phyloP scores from a whole-genome alignment of 495 filamentous ascomycete genomes.

The Cryomyces antarcticus region DNA sequence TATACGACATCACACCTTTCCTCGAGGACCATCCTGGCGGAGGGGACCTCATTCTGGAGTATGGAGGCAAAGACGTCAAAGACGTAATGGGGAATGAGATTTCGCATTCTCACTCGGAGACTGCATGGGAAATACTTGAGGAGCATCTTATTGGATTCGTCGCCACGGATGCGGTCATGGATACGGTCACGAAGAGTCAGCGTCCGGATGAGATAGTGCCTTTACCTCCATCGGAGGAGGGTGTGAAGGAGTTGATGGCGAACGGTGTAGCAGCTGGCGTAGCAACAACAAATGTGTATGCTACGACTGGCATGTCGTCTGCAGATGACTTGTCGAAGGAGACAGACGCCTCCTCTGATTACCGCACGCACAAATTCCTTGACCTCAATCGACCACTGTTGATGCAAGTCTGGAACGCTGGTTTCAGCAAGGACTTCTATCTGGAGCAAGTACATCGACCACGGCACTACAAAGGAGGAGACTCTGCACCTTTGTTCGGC shows the following conservation, averaged over 20 bases:
- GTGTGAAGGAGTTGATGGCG: slow-evolving; percentile 18
- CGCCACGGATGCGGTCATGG: slow-evolving; percentile 22
- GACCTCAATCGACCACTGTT: slow-evolving; percentile 76
- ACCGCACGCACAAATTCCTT: slow-evolving; percentile 75
- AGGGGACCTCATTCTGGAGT: slow-evolving; percentile 68
- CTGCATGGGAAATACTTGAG: slow-evolving; percentile 84
- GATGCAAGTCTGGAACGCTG: slow-evolving; percentile 71
- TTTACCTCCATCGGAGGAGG: slow-evolving; percentile 20
- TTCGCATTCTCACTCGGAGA: slow-evolving; percentile 70
- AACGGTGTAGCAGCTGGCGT: slow-evolving; percentile 12
- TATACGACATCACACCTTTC: slow-evolving; percentile 89
- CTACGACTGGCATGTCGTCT: slow-evolving; percentile 64
- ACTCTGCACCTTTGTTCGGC: slow-evolving; percentile 85
- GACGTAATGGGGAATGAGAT: slow-evolving; percentile 65
- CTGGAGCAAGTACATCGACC: slow-evolving; percentile 90
- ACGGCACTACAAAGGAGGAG: slow-evolving; percentile 80
- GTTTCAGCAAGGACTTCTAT: slow-evolving; percentile 85
- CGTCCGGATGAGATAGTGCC: slow-evolving; percentile 28
- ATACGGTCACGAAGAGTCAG: slow-evolving; percentile 24
- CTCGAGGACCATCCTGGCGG: slow-evolving; percentile 80
- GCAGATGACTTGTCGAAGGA: slow-evolving; percentile 74
- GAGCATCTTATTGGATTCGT: slow-evolving; percentile 71
- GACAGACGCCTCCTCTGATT: slow-evolving; percentile 57
- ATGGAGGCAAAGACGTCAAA: slow-evolving; percentile 71
- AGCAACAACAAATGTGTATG: slow-evolving; percentile 31